A percentile compares a stretch with the other conserved stretches of the same genome.
Conservation (phyloP, 345 rosid species). For the Stellera chamaejasme region DNA sequence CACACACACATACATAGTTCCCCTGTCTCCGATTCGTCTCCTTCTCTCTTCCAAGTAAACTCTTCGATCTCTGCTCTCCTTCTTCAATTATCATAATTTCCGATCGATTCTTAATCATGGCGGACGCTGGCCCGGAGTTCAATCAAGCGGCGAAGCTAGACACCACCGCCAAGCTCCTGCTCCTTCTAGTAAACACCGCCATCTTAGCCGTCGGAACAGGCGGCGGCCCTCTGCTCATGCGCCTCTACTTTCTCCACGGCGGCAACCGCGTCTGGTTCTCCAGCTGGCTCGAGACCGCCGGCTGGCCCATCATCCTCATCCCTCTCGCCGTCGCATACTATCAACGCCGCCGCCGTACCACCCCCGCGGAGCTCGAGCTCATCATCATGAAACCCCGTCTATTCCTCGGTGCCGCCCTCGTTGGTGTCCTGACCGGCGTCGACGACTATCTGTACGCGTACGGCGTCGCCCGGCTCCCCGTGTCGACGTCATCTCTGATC, state of each 20-base stretch:
- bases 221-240: slow-evolving; percentile 61
- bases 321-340: slow-evolving; percentile 36
- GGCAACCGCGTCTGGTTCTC: slow-evolving; percentile 64
- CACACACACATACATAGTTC: no score
- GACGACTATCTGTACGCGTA: slow-evolving; percentile 60
- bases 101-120: no score
- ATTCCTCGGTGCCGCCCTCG: slow-evolving; percentile 27
- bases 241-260: slow-evolving; percentile 65
- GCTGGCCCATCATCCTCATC: slow-evolving; percentile 38
- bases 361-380: slow-evolving; percentile 10
- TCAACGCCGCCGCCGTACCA: slow-evolving; percentile 21
- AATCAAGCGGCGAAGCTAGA: no score
- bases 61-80: no score
- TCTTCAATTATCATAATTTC: no score
- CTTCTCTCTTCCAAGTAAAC: no score
- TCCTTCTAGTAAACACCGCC: slow-evolving; percentile 30
- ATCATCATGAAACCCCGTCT: slow-evolving; percentile 31
- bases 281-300: slow-evolving; percentile 54
- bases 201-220: slow-evolving; percentile 46
- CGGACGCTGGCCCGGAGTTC: no score
- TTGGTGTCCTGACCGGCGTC: slow-evolving; percentile 50
- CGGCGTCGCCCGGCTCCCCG: slow-evolving; percentile 58
- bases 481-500: slow-evolving; percentile 56
- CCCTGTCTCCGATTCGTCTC: no score
- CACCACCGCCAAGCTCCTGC: not conserved